These are phyloP conservation scores for Serendipita sp. DNA, from an alignment of 1,284 basidiomycete genomes.

Conservation along the genomic window DNA sequence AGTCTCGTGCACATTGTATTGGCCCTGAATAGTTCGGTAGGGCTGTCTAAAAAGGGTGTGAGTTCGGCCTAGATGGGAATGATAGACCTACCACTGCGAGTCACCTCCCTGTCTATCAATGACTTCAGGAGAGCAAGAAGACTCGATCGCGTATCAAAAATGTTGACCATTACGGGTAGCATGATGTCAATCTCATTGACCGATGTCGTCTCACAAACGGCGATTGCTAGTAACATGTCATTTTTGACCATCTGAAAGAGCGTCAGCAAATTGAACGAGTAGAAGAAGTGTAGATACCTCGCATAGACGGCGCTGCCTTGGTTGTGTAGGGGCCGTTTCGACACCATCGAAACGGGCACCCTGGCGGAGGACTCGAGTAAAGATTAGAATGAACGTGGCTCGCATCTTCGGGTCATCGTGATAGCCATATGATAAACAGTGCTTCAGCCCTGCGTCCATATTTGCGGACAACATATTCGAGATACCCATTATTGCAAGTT, in stretches of 20 bases:
- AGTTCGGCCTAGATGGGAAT: constrained; percentile 10
- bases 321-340: constrained; percentile 34
- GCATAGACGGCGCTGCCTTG: constrained; percentile 35
- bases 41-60: constrained; percentile 39
- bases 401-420: constrained; percentile 61
- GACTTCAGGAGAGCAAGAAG: constrained; percentile 64
- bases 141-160: constrained; percentile 66
- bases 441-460: constrained; percentile 79
- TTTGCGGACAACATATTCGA: constrained; percentile 74
- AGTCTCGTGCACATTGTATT: constrained; percentile 79
- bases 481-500: constrained; percentile 62
- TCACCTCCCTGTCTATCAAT: constrained; percentile 75
- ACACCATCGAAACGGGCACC: constrained; percentile 60
- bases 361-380: constrained; percentile 70
- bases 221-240: constrained; percentile 48
- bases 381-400: constrained; percentile 77
- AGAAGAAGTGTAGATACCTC: constrained; percentile 36
- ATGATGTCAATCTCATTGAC: constrained; percentile 60
- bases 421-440: constrained; percentile 71
- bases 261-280: constrained; percentile 1
- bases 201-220: constrained; percentile 76
- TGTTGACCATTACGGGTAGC: constrained; percentile 73
- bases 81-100: constrained; percentile 42
- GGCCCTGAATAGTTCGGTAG: constrained; percentile 68
- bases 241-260: constrained; percentile 17